Evolutionary conservation across 495 filamentous ascomycete genomes (phyloP), one percentile per base, ranked within the genome.

Genomic region (Neurospora sp.): DNA sequence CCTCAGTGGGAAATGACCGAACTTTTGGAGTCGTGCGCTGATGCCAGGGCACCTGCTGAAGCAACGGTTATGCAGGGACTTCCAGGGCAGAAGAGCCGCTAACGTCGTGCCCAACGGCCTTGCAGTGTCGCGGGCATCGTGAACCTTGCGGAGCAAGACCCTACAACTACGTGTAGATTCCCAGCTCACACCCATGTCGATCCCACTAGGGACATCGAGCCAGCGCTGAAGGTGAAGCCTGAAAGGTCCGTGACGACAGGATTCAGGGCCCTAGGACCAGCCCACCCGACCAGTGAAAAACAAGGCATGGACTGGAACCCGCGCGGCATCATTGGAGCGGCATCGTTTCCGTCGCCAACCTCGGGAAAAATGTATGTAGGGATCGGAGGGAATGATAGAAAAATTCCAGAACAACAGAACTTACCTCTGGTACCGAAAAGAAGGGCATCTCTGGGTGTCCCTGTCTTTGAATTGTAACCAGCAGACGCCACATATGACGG

Each of bases 351-450:
- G 69, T 20, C 35, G 35, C 11, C 3, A 41, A 70, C 18, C 12
- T 41, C 35, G 35, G 69, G 23, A 14, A 38, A 38, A 16, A 70
- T 40, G 10, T 44, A 18, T 27, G 69, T 16, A 38, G 39, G n/a
- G 69, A 69, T 20, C 41, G 54, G 35, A 39, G 31, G 27, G 20
- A 42, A 44, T 27, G 66, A 73, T 39, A 3, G 39, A 54, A 49
- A 74, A 0, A 39, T 60, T 38, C 5, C 27, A 46, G n/a, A 72
- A 75, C 11, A 71, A 46, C n/a, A 40, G 39, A 39, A 73, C 74
- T 37, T 62, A 76, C 74, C 54, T 62, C 69, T 76, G 39, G 27
- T 66, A 37, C 69, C 72, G 46, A 76, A 72, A n/a, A 76, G 74
- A n/a, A 74, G 72, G 20, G 38, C 39, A 10, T 76, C 72, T 40